phyloP scores from a whole-genome alignment of 2,329 filamentous ascomycete species.

The Aspergillus sp. region DNA sequence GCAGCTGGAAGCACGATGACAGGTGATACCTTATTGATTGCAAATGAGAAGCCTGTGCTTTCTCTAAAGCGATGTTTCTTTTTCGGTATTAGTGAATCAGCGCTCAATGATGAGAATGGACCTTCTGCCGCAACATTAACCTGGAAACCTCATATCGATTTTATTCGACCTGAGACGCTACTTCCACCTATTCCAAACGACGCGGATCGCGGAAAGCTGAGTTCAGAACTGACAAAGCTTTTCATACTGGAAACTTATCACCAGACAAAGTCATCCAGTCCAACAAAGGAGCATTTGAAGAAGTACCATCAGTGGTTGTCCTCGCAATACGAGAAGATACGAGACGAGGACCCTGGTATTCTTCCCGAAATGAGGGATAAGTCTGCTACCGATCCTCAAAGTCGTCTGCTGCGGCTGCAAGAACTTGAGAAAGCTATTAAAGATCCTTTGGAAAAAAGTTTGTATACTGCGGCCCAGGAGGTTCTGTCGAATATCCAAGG shows the following conservation, averaged over 20 bases:
- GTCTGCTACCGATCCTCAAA: not conserved
- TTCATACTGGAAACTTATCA: constrained; percentile 8
- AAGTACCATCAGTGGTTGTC: constrained; percentile 8
- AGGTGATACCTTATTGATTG: constrained; percentile 2
- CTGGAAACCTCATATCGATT: constrained; percentile 11
- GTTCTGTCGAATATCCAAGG: constrained; percentile 7
- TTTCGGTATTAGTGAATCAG: constrained; percentile 7
- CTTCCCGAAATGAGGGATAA: constrained; percentile 5
- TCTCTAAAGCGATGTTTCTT: constrained; percentile 4
- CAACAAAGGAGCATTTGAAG: constrained; percentile 3
- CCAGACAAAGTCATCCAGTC: not conserved
- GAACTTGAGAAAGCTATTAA: not conserved
- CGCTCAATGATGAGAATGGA: not conserved
- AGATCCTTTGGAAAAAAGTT: not conserved
- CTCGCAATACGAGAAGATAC: constrained; percentile 1
- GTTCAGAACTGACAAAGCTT: not conserved
- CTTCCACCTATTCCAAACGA: not conserved
- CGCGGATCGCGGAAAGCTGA: not conserved
- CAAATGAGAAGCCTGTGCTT: not conserved
- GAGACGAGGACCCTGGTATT: not conserved
- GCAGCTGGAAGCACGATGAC: constrained; percentile 1
- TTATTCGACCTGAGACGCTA: not conserved
- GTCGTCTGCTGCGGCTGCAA: not conserved
- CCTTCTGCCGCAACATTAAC: not conserved
- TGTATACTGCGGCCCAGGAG: not conserved